Base-by-base conservation (phyloP, 371 early-diverging fungal species). In the Apophysomyces sp. region DNA sequence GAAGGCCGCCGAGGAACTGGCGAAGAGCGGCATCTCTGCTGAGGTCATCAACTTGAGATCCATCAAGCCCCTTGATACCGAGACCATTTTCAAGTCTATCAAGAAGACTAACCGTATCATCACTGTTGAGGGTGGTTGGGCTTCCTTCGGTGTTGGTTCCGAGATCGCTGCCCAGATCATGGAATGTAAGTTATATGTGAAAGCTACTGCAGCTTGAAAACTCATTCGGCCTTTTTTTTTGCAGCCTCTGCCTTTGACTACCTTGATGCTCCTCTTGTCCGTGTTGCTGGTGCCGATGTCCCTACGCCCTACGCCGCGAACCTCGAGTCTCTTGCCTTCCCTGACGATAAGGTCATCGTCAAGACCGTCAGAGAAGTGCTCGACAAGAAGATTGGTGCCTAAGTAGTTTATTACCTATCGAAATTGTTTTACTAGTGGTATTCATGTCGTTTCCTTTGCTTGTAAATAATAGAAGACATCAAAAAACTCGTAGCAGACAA, bases 261-360 rank as follows among this genome's bases (percentile, higher is more conserved):
- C 77, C 84, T 98, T 57, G 98, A 98, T 85, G 92, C 94, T 41
- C 98, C 98, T n/a, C 89, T 99, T 60, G 74, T 81, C 67, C 93
- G 99, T 69, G 86, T 99, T 52, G 94, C 97, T 59, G 97, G 97
- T 74, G 98, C 99, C 67, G 99, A 99, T 82, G 87, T 97, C 57
- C 99, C 99, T 58, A 99, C 96, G 72, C 99, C 99, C 52, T 99
- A 99, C 76, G 97, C 99, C 58, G 76, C 86, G 70, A 97, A 98
- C 87, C 85, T 99, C 51, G 99, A 99, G 83, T 76, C 76, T 34
- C 82, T 90, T 63, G 86, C 94, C 58, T 90, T 97, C 80, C 99
- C 99, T 57, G 91, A 89, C 65, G 81, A 86, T 32, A 89, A 93
- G 61, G 87, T 89, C 73, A 94, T 99, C 71, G 89, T 81, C 61